Base-by-base conservation (phyloP, 306 rosid genomes). In the Pterocarpus macrocarpus region DNA sequence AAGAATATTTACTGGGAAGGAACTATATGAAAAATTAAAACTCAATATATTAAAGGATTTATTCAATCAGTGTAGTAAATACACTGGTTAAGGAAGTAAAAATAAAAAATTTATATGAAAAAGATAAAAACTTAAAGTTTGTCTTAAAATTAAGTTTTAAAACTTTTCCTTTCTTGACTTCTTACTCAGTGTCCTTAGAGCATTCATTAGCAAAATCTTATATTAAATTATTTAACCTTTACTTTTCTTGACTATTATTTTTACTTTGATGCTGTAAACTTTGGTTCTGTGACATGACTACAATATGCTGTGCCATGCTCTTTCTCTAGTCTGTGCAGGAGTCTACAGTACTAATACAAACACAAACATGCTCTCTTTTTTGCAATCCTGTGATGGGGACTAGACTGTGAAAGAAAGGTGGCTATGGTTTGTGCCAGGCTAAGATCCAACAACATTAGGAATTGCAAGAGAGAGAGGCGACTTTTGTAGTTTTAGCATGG, bases 361-460 rank as follows among this genome's bases (percentile, higher is more conserved):
- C 49, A 69, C 74, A 70, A 75, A 80, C 45, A 79, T 57, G 47
- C 52, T 36, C 35, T 62, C 65, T 59, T 66, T 77, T 84, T 70
- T 50, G 62, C 84, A 82, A 86, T 80, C 83, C 73, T 79, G 82
- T 82, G 89, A 90, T 11, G 83, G 85, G 34, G 94, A 88, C 88
- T 71, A 56, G 76, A 71, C 85, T 12, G 67, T 14, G 67, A 81
- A 73, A 81, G 85, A 81, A 83, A 82, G 84, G 77, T 52, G 39
- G 72, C 43, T 38, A 15, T 67, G 64, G 53, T 1, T 49, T 69
- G 28, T 77, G 66, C 47, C 5, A 13, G 45, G 59, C 53, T n/a
- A 70, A 75, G 81, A 62, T 82, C 36, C 13, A 79, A 75, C 63
- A 69, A 66, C 43, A 80, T 59, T 5, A 44, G 52, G 28, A 68